These are phyloP conservation scores for Chlorociboria aeruginascens DNA, from an alignment of 495 filamentous ascomycete species.

Conservation along the genomic window DNA sequence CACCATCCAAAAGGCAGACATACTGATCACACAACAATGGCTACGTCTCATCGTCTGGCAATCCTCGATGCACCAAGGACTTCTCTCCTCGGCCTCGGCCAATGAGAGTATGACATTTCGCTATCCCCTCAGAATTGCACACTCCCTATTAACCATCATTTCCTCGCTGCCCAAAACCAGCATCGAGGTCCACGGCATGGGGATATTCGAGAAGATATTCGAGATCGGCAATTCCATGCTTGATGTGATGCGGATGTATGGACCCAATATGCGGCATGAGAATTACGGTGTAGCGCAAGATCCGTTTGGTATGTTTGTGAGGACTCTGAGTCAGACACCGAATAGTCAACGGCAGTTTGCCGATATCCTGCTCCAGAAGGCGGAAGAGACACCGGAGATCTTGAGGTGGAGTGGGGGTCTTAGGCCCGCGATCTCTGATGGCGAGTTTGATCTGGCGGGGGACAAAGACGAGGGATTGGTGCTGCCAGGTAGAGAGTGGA, in stretches of 20 bases:
- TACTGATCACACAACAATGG: constrained; percentile 52
- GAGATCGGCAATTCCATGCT: constrained; percentile 44
- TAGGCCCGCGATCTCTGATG: background rate
- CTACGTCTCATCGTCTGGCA: constrained; percentile 50
- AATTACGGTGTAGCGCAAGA: constrained; percentile 10
- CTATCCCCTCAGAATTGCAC: constrained; percentile 44
- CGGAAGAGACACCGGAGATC: constrained; percentile 15
- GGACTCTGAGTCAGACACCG: constrained; percentile 15
- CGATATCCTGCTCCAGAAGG: constrained; percentile 15
- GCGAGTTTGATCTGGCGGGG: background rate
- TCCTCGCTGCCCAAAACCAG: constrained; percentile 36
- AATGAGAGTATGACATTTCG: constrained; percentile 43
- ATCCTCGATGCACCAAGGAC: constrained; percentile 40
- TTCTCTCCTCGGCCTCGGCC: constrained; percentile 31
- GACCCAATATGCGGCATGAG: background rate
- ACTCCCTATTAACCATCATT: constrained; percentile 41
- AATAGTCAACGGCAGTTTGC: constrained; percentile 18
- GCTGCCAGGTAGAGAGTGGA: background rate
- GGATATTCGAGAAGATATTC: constrained; percentile 47
- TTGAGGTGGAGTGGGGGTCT: constrained; percentile 6
- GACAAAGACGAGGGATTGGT: background rate
- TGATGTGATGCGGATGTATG: constrained; percentile 34
- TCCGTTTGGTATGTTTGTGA: constrained; percentile 15
- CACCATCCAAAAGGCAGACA: constrained; percentile 48
- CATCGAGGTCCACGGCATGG: constrained; percentile 49